Evolutionary conservation across 2,329 filamentous ascomycete genomes (phyloP), one percentile per base, ranked within the genome.

Genomic region (Aspergillus tanneri): DNA sequence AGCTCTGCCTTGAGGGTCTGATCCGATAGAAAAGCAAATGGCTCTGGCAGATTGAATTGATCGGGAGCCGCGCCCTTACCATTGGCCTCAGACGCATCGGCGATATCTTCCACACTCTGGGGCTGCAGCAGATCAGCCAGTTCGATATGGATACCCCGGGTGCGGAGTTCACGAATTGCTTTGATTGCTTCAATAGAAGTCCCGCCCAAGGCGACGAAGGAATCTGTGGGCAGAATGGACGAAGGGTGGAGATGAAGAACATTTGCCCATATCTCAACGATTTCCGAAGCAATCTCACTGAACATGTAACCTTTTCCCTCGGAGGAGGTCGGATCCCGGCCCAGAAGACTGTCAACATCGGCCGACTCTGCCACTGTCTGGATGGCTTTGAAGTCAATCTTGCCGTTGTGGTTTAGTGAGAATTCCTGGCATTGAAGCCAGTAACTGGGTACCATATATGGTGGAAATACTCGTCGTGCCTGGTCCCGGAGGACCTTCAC

Each of bases 171-270:
- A 5, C 35, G 21, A 25, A 46, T 41, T 8, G 25, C 47, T 8
- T 34, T 24, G 25, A 50, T 50, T 4, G 41, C 47, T 11, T 50
- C 47, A 14, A 50, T 40, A 4, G 42, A 50, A 9, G 47, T 50
- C 14, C 47, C 47, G 9, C 47, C 47, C 18, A 50, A 12, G 5
- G 42, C 25, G 5, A 46, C 24, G 19, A 50, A 35, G 5, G 47
- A 50, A 9, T 45, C 42, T 1, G 14, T 23, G 9, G 30, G 24
- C 0, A 22, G 12, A 23, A 50, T 50, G 18, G 30, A 27, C 7
- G 35, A 35, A 6, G 28, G 16, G 3, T 24, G 10, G n/a, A 37
- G 14, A 5, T 30, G 23, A 9, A 50, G 24, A 5, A 50, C 43
- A 5, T 19, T 24, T 4, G 47, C 47, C 47, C 47, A 50, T 10